A percentile compares a stretch with the other conserved stretches of the same genome.
Evolutionary conservation across 768 basidiomycete genomes (phyloP).

Genomic region (Leccinum rimulosum): DNA sequence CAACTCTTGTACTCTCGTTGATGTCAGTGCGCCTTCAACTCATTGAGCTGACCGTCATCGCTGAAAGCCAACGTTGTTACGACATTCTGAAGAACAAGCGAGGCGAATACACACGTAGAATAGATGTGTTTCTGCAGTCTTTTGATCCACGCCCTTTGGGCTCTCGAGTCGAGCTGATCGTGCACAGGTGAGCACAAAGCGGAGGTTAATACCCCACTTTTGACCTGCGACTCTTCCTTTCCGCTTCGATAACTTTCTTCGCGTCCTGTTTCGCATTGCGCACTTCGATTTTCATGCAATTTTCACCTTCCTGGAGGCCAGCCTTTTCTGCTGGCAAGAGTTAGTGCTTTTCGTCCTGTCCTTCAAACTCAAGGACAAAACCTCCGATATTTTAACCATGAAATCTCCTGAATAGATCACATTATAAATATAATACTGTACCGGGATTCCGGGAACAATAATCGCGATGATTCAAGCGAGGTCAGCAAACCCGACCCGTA

Average conservation of each 20-base stretch:
- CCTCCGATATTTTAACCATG: too few relatives aligned
- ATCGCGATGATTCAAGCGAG: too few relatives aligned
- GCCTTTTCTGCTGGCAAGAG: slow-evolving; percentile 54
- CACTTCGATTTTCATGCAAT: slow-evolving; percentile 61
- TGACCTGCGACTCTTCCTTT: slow-evolving; percentile 47
- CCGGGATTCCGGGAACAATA: too few relatives aligned
- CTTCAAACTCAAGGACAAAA: too few relatives aligned
- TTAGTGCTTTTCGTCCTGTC: slow-evolving; percentile 64
- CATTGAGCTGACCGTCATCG: slow-evolving; percentile 51
- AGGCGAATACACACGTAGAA: slow-evolving; percentile 43
- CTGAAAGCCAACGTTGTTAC: slow-evolving; percentile 20
- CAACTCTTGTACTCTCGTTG: slow-evolving; percentile 83
- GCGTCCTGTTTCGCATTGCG: slow-evolving; percentile 56
- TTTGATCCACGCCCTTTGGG: slow-evolving; percentile 39
- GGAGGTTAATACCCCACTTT: slow-evolving; percentile 44
- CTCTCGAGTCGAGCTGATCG: slow-evolving; percentile 64
- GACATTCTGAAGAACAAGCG: background rate
- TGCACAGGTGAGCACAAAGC: slow-evolving; percentile 39
- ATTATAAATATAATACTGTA: too few relatives aligned
- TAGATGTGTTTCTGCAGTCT: slow-evolving; percentile 56
- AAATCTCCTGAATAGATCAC: too few relatives aligned
- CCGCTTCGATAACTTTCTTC: slow-evolving; percentile 51
- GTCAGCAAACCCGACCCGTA: too few relatives aligned
- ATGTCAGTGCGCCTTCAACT: slow-evolving; percentile 57
- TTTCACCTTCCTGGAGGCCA: slow-evolving; percentile 67